phyloP scores from a whole-genome alignment of 768 basidiomycete genomes.

The Agrocybe pediades region DNA sequence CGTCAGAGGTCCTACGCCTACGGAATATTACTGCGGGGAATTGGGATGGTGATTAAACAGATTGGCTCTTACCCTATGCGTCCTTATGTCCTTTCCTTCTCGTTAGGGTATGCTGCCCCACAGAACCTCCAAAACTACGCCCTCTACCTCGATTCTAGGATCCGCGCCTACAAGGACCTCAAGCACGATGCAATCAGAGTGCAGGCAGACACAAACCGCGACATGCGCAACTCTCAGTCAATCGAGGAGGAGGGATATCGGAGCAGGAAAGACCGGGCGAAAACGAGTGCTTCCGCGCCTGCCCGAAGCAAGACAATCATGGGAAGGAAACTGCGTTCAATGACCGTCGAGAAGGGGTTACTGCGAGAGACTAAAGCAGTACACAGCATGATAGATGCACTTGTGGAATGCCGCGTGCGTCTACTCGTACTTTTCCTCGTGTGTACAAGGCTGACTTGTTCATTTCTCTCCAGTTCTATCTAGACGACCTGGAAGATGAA shows the following conservation, averaged over 20 bases:
- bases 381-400: constrained; percentile 84
- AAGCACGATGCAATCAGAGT: constrained; percentile 94
- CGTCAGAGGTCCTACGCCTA: constrained; percentile 78
- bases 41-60: constrained; percentile 76
- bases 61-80: background rate
- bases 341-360: constrained; percentile 96
- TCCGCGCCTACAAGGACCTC: constrained; percentile 84
- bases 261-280: constrained; percentile 31
- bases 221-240: constrained; percentile 66
- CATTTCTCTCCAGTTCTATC: constrained; percentile 70
- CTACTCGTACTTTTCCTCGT: background rate
- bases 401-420: constrained; percentile 87
- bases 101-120: constrained; percentile 79
- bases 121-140: constrained; percentile 89
- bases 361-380: constrained; percentile 90
- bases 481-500: constrained; percentile 92
- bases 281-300: constrained; percentile 34
- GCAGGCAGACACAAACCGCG: constrained; percentile 91
- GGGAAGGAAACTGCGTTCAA: constrained; percentile 82
- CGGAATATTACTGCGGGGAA: constrained; percentile 78
- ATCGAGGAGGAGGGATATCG: constrained; percentile 59
- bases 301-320: constrained; percentile 74
- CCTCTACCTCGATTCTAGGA: constrained; percentile 84
- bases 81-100: background rate
- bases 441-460: background rate